These are phyloP conservation scores for Trypanosoma scelopori DNA, from an alignment of 208 protist species.

Conservation along the genomic window DNA sequence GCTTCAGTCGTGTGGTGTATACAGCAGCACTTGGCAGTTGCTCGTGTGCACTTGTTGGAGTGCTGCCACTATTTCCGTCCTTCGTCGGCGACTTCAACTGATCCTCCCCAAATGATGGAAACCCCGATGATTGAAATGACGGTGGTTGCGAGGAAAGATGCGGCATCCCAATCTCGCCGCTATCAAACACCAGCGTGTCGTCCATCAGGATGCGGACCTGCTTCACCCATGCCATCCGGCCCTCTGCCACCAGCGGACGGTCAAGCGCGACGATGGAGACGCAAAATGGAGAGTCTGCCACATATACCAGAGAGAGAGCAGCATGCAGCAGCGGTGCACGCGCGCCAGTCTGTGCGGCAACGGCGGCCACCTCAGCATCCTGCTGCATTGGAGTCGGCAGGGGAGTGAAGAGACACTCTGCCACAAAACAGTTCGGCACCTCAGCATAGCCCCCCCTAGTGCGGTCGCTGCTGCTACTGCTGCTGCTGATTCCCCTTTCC, in stretches of 20 bases:
- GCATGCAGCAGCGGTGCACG: conserved; percentile 34
- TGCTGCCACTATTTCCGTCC: neutral
- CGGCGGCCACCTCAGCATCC: conserved; percentile 5
- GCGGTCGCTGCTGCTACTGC: conserved; percentile 21
- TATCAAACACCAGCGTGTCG: conserved; percentile 62
- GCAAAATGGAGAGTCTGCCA: conserved; percentile 64
- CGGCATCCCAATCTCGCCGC: conserved; percentile 41
- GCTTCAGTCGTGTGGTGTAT: conserved; percentile 38
- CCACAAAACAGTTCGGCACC: conserved; percentile 17
- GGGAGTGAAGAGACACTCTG: conserved; percentile 16
- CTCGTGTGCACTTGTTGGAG: too few species aligned
- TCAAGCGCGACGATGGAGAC: conserved; percentile 45
- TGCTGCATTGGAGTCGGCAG: conserved; percentile 12
- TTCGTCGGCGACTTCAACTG: neutral
- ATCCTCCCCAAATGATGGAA: neutral
- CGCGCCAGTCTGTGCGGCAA: conserved; percentile 9
- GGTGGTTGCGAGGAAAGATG: neutral
- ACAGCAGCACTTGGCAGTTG: neutral
- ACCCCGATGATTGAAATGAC: neutral
- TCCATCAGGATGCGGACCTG: conserved; percentile 54
- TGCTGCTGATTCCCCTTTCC: too few species aligned
- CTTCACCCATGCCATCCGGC: conserved; percentile 52
- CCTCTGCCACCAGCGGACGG: conserved; percentile 39
- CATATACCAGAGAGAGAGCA: conserved; percentile 51
- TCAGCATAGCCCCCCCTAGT: conserved; percentile 33